Base-by-base conservation (phyloP, 306 rosid species). In the Pachyrhizus erosus region DNA sequence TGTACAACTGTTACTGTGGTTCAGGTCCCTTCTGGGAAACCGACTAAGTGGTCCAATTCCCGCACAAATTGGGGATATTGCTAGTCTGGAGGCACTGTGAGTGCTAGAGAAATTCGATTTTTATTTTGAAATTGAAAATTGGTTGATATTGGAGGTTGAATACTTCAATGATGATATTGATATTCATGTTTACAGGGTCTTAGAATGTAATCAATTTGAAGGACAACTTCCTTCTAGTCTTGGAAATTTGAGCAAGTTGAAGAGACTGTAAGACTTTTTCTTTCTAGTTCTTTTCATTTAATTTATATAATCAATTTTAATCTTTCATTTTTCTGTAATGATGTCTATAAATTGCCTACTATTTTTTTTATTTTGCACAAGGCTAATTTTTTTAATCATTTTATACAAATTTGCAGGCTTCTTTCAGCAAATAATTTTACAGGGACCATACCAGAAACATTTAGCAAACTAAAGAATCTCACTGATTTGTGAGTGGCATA, bases 351-450 rank as follows among this genome's bases (percentile, higher is more conserved):
- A 5, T 24, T 48, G 48, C 23, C 21, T 10, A 61, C 37, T 4
- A n/a, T 43, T 27, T 77, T 48, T 37, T 6, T 43, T 17, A 52
- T 40, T 77, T 27, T 79, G 7, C 5, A 11, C 70, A 12, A 40
- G 13, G 21, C 52, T 46, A 6, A 27, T 27, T 27, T n/a, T 9
- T 65, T 5, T 48, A 5, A 45, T 42, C 9, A 31, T 20, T 73
- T 65, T 20, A 17, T 45, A 79, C 45, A 66, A 74, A 68, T 80
- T 52, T 77, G 72, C 93, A 94, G 97, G 33, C 68, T 88, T 68
- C 88, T 94, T 71, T 77, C 85, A 49, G 84, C 88, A 18, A 94
- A 94, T 88, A 90, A 93, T 70, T 93, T 94, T 75, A 87, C 92
- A 0, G 97, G 91, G 52, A 15, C 58, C 34, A 89, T 94, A 83